phyloP scores from a whole-genome alignment of 768 basidiomycete genomes.

The Fomitopsis serialis region DNA sequence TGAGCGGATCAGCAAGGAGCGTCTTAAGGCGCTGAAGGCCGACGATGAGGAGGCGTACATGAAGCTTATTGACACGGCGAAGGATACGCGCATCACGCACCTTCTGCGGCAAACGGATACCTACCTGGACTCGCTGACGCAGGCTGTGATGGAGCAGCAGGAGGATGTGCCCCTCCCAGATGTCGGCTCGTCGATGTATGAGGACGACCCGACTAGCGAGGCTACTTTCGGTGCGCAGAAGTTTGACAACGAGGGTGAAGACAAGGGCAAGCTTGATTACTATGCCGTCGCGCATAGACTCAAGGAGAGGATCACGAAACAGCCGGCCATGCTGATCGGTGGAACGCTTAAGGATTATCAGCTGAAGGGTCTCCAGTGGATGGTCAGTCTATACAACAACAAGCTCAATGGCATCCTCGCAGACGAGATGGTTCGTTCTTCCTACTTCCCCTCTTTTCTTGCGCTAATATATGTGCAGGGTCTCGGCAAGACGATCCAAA shows the following conservation, averaged over 20 bases:
- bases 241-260: constrained; percentile 50
- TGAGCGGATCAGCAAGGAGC: constrained; percentile 93
- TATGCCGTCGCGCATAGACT: constrained; percentile 93
- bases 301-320: constrained; percentile 75
- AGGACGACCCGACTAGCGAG: constrained; percentile 77
- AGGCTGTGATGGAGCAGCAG: constrained; percentile 92
- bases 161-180: constrained; percentile 30
- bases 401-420: constrained; percentile 91
- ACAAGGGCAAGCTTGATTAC: constrained; percentile 84
- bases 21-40: constrained; percentile 93
- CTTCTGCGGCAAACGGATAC: constrained; percentile 89
- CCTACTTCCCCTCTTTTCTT: constrained; percentile 1
- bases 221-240: constrained; percentile 87
- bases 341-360: constrained; percentile 95
- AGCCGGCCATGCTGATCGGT: constrained; percentile 73
- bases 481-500: constrained; percentile 94
- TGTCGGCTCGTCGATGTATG: constrained; percentile 34
- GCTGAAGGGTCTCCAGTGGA: constrained; percentile 94
- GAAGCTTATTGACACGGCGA: constrained; percentile 97
- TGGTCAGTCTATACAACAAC: constrained; percentile 98
- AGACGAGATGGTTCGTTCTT: constrained; percentile 73
- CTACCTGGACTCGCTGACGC: constrained; percentile 92
- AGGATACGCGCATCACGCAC: constrained; percentile 98
- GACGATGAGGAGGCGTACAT: constrained; percentile 99
- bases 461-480: constrained; percentile 42